Base-by-base conservation (phyloP, 202 grass and related monocot species). In the Setaria viridis region DNA sequence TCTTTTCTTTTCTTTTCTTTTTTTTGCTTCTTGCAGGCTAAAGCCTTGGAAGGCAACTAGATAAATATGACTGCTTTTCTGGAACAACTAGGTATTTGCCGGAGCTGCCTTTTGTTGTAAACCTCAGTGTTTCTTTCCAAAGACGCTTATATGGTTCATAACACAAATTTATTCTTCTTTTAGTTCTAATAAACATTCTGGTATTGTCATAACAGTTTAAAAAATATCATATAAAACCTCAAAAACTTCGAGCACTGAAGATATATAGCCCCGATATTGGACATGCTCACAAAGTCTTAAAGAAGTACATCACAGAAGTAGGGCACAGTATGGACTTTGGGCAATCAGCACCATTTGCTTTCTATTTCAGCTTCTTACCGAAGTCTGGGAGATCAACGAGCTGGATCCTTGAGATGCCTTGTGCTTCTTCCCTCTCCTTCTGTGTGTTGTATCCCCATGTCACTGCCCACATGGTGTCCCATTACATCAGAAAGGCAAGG, bases 391-490 rank as follows among this genome's bases (percentile, higher is more conserved):
- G 90, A 77, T 98, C 91, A 54, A 98, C 65, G 10, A 98, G 57
- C 45, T 94, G 88, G 88, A 98, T 86, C 84, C 91, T 94, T 39
- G 88, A 42, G 62, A 89, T 82, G 43, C 55, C 72, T 75, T 82
- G 76, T 58, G 89, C 93, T 84, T 95, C 91, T 9, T 90, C 85
- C 92, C 93, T 89, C 66, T 98, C 95, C 79, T 71, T 82, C 17
- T 67, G 78, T 35, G 93, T 98, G 87, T 98, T 98, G 84, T 98
- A 98, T 85, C 95, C 95, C 95, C 95, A 98, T 74, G 85, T 93
- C 15, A 90, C 95, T 95, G 88, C 60, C 53, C 77, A 41, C 39
- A 41, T 6, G 39, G 5, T 5, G 0, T 41, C 39, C 64, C 3
- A 53, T 34, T 76, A 72, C 6, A 84, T 65, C 14, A 89, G 19